Evolutionary conservation across 75 land plant genomes (phyloP).

Genomic region (Pseudotsuga menziesii): DNA sequence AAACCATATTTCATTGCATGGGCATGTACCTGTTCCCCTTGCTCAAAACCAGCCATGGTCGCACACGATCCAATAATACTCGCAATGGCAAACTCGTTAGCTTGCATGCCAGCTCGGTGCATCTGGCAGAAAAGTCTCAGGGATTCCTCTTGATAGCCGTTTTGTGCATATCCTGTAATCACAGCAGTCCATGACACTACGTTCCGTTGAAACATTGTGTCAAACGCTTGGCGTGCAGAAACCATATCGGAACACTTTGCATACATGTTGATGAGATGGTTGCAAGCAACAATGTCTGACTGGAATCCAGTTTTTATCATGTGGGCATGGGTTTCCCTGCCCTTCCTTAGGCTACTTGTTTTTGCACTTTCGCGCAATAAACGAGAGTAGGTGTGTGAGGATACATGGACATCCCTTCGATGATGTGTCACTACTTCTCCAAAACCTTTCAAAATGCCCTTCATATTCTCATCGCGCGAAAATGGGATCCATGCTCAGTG

Average conservation of each 20-base stretch:
- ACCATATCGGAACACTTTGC: conserved; percentile 12
- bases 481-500: too few relatives aligned
- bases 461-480: too few relatives aligned
- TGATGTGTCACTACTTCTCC: too few relatives aligned
- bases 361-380: not conserved
- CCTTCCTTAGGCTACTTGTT: conserved; percentile 3
- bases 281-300: conserved; percentile 4
- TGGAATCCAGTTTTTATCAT: not conserved
- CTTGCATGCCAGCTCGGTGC: conserved; percentile 12
- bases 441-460: too few relatives aligned
- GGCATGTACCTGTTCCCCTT: conserved; percentile 16
- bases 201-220: conserved; percentile 11
- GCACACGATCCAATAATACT: conserved; percentile 34
- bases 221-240: conserved; percentile 14
- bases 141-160: conserved; percentile 12
- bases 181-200: conserved; percentile 19
- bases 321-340: conserved; percentile 1
- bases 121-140: conserved; percentile 6
- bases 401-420: too few relatives aligned
- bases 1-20: conserved; percentile 24
- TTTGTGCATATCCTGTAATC: conserved; percentile 26
- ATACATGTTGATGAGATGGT: conserved; percentile 32
- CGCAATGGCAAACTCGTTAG: conserved; percentile 24
- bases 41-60: conserved; percentile 16
- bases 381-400: too few relatives aligned